Conservation (phyloP, 176 grass and related monocot genomes). For the Tillandsia fasciculata region DNA sequence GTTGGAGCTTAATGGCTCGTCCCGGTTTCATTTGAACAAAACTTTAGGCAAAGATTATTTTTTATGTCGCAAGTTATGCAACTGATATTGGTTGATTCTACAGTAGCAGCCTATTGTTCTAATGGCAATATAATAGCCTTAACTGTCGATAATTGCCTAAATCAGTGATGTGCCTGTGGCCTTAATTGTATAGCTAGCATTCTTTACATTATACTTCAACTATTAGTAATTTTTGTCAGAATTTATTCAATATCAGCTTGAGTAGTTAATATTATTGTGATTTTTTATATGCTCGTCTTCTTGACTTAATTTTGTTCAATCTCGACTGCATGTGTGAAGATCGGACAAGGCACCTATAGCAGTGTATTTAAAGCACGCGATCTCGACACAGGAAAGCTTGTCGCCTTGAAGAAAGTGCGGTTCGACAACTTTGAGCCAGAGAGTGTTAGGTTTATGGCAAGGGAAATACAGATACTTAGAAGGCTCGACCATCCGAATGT, state of each 20-base stretch:
- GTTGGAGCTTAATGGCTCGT: no score
- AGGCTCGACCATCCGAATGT: conserved; percentile 92
- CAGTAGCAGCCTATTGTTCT: no score
- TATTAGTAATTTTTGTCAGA: no score
- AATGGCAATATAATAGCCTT: no score
- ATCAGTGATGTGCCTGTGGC: no score
- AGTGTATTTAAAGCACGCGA: conserved; percentile 87
- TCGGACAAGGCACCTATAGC: conserved; percentile 98
- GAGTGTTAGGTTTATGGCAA: conserved; percentile 91
- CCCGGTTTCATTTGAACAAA: no score
- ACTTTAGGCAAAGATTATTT: no score
- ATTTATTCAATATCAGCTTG: background rate
- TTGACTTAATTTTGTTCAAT: conserved; percentile 6
- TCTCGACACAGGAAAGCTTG: conserved; percentile 68
- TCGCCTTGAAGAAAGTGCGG: conserved; percentile 95
- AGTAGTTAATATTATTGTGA: background rate
- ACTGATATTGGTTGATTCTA: no score
- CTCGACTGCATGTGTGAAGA: conserved; percentile 23
- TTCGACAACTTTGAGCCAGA: conserved; percentile 95
- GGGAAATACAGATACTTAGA: conserved; percentile 89
- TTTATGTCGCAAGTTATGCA: no score
- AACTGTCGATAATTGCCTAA: no score
- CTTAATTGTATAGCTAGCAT: no score
- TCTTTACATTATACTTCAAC: no score
- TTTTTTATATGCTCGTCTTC: background rate